A percentile compares a stretch with the other conserved stretches of the same genome.
Evolutionary conservation across 2,329 filamentous ascomycete genomes (phyloP).

Genomic region (Aspergillus sp.): DNA sequence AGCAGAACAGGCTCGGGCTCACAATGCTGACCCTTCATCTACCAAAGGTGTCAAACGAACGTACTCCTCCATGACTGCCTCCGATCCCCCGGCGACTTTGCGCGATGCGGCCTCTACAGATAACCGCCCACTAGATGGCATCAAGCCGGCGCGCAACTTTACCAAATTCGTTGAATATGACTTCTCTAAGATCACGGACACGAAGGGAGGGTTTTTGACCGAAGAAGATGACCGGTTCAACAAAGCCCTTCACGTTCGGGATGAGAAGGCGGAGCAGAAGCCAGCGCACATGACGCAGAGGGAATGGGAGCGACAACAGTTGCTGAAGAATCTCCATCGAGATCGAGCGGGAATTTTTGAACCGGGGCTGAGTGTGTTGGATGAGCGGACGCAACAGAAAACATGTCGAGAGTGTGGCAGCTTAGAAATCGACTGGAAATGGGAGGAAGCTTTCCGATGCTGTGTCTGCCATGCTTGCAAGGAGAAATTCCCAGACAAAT

Average conservation of each 20-base stretch:
- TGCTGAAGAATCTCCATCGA: slow-evolving; percentile 70
- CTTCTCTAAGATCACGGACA: slow-evolving; percentile 96
- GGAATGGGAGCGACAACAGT: slow-evolving; percentile 85
- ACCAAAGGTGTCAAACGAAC: slow-evolving; percentile 70
- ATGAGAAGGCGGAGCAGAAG: slow-evolving; percentile 60
- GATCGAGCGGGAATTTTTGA: slow-evolving; percentile 82
- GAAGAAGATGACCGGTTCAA: slow-evolving; percentile 89
- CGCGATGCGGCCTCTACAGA: slow-evolving; percentile 58
- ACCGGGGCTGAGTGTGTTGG: slow-evolving; percentile 77
- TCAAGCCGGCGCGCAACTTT: slow-evolving; percentile 82
- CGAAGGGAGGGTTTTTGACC: slow-evolving; percentile 93
- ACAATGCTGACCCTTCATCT: slow-evolving; percentile 10
- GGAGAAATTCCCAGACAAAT: slow-evolving; percentile 86
- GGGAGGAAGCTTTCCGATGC: slow-evolving; percentile 80
- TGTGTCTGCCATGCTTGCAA: slow-evolving; percentile 82
- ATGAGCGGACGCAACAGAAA: slow-evolving; percentile 64
- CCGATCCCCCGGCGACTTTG: slow-evolving; percentile 57
- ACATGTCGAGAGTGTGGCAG: slow-evolving; percentile 81
- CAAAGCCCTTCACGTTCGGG: slow-evolving; percentile 65
- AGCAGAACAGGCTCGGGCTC: slow-evolving; percentile 56
- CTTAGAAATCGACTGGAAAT: slow-evolving; percentile 91
- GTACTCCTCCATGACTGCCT: slow-evolving; percentile 62
- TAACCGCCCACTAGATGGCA: slow-evolving; percentile 48
- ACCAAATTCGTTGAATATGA: slow-evolving; percentile 96
- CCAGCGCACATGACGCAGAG: slow-evolving; percentile 85